Evolutionary conservation across 2,329 filamentous ascomycete genomes (phyloP).

Genomic region (Penicillium sp.): DNA sequence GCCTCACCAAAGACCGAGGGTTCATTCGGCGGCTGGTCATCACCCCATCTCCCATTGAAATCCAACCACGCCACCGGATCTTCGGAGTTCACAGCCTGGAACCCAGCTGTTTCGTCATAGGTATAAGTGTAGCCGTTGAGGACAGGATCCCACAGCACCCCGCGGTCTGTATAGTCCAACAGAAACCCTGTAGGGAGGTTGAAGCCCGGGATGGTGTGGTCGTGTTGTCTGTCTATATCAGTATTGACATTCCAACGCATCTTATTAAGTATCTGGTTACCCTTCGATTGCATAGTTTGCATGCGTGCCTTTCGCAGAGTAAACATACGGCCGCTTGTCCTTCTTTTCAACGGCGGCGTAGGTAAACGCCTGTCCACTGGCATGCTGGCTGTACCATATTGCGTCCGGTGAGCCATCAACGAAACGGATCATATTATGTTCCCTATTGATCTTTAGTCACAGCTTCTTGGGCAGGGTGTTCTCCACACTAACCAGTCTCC

Average conservation of each 20-base stretch:
- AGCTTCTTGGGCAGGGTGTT: not conserved
- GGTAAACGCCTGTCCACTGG: constrained; percentile 54
- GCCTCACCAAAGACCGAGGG: constrained; percentile 46
- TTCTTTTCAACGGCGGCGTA: constrained; percentile 50
- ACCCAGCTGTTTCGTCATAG: constrained; percentile 40
- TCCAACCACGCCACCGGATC: constrained; percentile 49
- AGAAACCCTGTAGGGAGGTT: constrained; percentile 49
- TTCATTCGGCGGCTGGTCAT: constrained; percentile 48
- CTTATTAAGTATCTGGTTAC: constrained; percentile 15
- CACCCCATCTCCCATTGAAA: constrained; percentile 55
- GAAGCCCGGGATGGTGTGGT: constrained; percentile 55
- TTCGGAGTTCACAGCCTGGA: constrained; percentile 40
- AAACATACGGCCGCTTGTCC: constrained; percentile 48
- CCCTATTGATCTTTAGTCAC: constrained; percentile 33
- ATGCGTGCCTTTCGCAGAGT: constrained; percentile 54
- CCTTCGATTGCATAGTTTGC: constrained; percentile 55
- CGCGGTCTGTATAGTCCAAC: constrained; percentile 48
- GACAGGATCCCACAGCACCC: constrained; percentile 53
- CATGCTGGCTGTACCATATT: constrained; percentile 58
- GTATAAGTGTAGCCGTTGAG: constrained; percentile 49
- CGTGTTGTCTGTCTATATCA: constrained; percentile 42
- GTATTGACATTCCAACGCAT: not conserved
- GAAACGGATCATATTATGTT: constrained; percentile 61
- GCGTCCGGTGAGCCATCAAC: constrained; percentile 45
- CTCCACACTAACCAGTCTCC: constrained; percentile 48